Conservation (phyloP, 148 eudicot species). For the Cornus suecica region DNA sequence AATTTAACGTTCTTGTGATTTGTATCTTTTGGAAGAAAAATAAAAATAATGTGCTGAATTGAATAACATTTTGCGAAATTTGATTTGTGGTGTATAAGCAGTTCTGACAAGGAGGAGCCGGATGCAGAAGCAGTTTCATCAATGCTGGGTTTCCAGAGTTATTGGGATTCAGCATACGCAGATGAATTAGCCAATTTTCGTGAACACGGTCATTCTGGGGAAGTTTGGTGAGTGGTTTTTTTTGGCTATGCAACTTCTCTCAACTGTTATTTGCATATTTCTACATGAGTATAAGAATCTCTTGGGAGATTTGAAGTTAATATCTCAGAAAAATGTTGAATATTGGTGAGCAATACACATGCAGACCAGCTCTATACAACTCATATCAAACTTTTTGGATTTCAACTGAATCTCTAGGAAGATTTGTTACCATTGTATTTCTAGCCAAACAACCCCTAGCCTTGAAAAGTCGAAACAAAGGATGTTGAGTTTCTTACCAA, state of each 20-base stretch:
- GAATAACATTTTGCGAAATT: background rate
- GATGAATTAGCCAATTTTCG: constrained; percentile 89
- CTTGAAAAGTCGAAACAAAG: too few species aligned
- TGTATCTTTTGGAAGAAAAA: background rate
- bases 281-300: too few species aligned
- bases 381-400: too few species aligned
- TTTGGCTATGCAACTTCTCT: background rate
- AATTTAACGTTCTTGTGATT: background rate
- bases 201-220: constrained; percentile 98
- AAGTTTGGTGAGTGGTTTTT: constrained; percentile 78
- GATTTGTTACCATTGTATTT: too few species aligned
- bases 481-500: too few species aligned
- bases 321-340: too few species aligned
- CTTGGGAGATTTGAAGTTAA: too few species aligned
- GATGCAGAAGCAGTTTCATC: constrained; percentile 79
- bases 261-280: too few species aligned
- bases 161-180: constrained; percentile 87
- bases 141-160: constrained; percentile 96
- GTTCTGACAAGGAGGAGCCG: constrained; percentile 93
- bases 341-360: background rate
- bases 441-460: too few species aligned
- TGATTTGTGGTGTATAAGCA: constrained; percentile 21
- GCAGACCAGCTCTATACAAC: too few species aligned
- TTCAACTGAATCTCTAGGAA: too few species aligned
- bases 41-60: background rate